phyloP scores from a whole-genome alignment of 306 rosid species.

The Chamaecrista fasciculata region DNA sequence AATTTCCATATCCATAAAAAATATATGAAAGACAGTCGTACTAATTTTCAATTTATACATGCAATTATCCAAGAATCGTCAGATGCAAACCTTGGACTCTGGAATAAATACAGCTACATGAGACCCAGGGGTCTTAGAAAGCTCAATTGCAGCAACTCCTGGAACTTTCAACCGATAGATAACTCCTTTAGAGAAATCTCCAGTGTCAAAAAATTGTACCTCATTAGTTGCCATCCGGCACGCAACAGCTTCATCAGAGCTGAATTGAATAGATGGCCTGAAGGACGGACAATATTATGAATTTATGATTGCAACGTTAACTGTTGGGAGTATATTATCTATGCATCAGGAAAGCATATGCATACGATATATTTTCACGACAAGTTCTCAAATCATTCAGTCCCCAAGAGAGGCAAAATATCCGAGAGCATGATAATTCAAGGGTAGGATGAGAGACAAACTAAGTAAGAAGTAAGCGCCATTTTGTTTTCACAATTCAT shows the following conservation, averaged over 20 bases:
- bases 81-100: slow-evolving; percentile 68
- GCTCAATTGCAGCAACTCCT: slow-evolving; percentile 75
- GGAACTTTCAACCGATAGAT: slow-evolving; percentile 60
- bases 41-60: slow-evolving; percentile 14
- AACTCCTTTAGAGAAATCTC: slow-evolving; percentile 73
- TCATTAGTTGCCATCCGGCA: slow-evolving; percentile 85
- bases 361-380: not conserved
- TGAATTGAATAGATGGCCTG: slow-evolving; percentile 85
- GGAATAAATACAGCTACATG: slow-evolving; percentile 90
- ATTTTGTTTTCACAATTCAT: not conserved
- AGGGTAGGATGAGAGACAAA: not conserved
- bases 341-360: not conserved
- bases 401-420: not conserved
- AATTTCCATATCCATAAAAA: not conserved
- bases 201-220: slow-evolving; percentile 73
- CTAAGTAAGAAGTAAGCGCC: not conserved
- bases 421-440: not conserved
- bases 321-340: not conserved
- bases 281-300: slow-evolving; percentile 17
- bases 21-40: not conserved
- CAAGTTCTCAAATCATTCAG: slow-evolving; percentile 2
- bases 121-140: slow-evolving; percentile 77
- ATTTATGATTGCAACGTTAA: not conserved
- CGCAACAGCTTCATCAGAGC: slow-evolving; percentile 73
- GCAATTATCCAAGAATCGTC: too few species aligned